Evolutionary conservation across 805 yeast species (phyloP), one percentile per base, ranked within the genome.

Genomic region (Sugiyamaella americana): DNA sequence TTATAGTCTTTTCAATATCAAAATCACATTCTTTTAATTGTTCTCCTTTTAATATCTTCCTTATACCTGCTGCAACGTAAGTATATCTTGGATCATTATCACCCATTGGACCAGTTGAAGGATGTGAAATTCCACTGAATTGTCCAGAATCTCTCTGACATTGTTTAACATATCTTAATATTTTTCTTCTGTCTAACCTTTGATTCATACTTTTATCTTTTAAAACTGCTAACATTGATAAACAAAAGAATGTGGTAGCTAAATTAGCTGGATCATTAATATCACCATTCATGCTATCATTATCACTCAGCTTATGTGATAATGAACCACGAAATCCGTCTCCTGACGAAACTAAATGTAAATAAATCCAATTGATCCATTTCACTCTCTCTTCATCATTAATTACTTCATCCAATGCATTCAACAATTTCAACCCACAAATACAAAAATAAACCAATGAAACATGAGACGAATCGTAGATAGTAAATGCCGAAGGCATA

Each of bases 191-290:
- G 41, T 79, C 72, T 19, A 81, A 51, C 5, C 72, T 48, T 13
- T 49, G 37, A 13, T 51, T 23, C 53, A 67, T 53, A 26, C 69
- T 66, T 43, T 70, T 71, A 42, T 72, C 76, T 26, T 69, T 68
- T 11, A 84, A 64, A n/a, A 76, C 66, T 1, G 78, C 59, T 34
- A 84, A 66, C 8, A 74, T 68, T 30, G 78, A 73, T 29, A 88
- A 62, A 1, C 87, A 89, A 65, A 88, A 84, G 53, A 80, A 79
- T 0, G 96, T 88, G 4, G 88, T 78, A 0, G 91, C 76, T 4
- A 87, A 62, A 52, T 79, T 82, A 1, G 89, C 77, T 1, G 79
- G 66, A 57, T 82, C 88, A 56, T 78, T 80, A 6, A 2, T 24
- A 3, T 44, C 49, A 4, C 34, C 34, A 26, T 26, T 13, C 32